Conservation (phyloP, 2,329 filamentous ascomycete genomes). For the Purpureocillium takamizusanense region DNA sequence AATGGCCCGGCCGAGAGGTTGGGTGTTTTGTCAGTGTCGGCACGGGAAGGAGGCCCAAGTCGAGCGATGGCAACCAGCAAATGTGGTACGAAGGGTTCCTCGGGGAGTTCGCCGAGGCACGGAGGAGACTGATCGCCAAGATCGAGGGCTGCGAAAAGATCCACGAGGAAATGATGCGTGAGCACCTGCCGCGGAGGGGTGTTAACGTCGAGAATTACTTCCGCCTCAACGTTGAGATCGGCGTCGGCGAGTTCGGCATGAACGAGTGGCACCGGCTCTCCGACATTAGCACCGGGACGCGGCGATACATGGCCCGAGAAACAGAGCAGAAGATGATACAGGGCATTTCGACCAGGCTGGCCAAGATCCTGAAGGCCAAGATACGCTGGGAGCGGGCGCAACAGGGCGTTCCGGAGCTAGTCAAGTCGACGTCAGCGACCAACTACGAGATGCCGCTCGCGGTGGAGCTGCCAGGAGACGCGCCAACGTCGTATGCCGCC, state of each 20-base stretch:
- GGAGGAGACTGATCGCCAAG: constrained; percentile 75
- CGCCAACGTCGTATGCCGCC: constrained; percentile 29
- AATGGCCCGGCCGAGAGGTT: constrained; percentile 90
- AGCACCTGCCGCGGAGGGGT: constrained; percentile 66
- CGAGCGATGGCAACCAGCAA: constrained; percentile 59
- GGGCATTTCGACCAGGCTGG: constrained; percentile 69
- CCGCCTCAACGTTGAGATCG: constrained; percentile 91
- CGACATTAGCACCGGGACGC: constrained; percentile 88
- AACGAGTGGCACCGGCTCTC: constrained; percentile 94
- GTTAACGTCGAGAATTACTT: constrained; percentile 90
- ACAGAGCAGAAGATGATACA: constrained; percentile 71
- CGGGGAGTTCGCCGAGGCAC: constrained; percentile 85
- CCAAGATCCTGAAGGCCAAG: constrained; percentile 73
- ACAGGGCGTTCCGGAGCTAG: constrained; percentile 31
- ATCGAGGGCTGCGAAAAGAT: constrained; percentile 93
- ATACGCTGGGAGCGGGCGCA: constrained; percentile 49
- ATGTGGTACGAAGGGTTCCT: constrained; percentile 93
- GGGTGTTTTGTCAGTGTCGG: constrained; percentile 89
- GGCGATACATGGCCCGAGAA: constrained; percentile 67
- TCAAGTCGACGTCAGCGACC: constrained; percentile 30
- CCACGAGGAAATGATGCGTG: constrained; percentile 75
- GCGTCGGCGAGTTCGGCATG: constrained; percentile 96
- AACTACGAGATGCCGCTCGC: constrained; percentile 38
- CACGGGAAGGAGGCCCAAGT: constrained; percentile 71
- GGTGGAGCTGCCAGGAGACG: constrained; percentile 49